A percentile compares a stretch with the other conserved stretches of the same genome.
phyloP scores from a whole-genome alignment of 2,329 filamentous ascomycete species.

The Colletotrichum shisoi region DNA sequence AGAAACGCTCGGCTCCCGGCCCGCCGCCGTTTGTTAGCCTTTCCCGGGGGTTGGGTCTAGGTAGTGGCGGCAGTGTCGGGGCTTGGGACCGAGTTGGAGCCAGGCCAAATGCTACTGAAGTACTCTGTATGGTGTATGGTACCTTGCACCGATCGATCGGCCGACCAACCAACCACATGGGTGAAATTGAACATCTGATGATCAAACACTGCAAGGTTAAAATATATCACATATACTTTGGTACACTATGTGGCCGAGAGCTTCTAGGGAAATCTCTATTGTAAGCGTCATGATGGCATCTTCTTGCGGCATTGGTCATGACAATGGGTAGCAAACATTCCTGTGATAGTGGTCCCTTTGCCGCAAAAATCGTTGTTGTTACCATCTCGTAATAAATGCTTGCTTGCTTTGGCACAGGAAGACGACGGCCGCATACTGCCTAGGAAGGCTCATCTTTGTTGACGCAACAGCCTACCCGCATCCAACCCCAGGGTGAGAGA shows the following conservation, averaged over 20 bases:
- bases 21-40: slow-evolving; percentile 18
- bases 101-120: background rate
- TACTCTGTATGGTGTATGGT: too few species aligned
- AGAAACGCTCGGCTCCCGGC: slow-evolving; percentile 6
- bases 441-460: background rate
- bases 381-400: background rate
- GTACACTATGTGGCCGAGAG: background rate
- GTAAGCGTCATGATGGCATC: background rate
- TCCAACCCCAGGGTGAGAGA: too few species aligned
- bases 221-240: too few species aligned
- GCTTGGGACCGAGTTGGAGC: background rate
- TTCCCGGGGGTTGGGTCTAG: slow-evolving; percentile 12
- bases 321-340: background rate
- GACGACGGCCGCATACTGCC: too few species aligned
- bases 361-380: background rate
- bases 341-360: too few species aligned
- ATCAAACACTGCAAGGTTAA: too few species aligned
- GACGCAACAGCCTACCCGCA: background rate
- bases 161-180: background rate
- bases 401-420: background rate
- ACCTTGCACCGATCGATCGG: background rate
- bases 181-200: background rate
- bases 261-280: background rate
- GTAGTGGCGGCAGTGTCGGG: background rate
- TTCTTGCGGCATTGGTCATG: background rate